Evolutionary conservation across 768 basidiomycete species (phyloP).

Genomic region (Naganishia randhawae): DNA sequence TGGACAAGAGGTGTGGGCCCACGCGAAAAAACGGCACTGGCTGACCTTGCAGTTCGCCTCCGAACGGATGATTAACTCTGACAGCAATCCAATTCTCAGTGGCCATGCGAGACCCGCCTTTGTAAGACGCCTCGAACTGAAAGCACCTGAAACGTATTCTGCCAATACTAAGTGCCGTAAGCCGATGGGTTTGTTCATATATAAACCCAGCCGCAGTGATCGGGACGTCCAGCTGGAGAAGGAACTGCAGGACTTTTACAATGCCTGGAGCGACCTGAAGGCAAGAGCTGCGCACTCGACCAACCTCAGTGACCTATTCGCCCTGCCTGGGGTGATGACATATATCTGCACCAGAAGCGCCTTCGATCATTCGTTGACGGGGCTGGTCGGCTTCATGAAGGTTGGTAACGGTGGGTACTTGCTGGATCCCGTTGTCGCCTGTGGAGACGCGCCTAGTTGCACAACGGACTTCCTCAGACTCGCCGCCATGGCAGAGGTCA

Average conservation of each 20-base stretch:
- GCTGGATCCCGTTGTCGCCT: not conserved
- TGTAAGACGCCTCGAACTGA: not conserved
- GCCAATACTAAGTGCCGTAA: not conserved
- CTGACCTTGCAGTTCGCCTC: not conserved
- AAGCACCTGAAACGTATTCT: not conserved
- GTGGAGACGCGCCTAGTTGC: not conserved
- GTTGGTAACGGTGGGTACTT: not conserved
- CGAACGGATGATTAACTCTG: not conserved
- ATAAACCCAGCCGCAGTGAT: not conserved
- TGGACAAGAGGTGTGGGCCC: not conserved
- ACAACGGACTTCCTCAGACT: slow-evolving; percentile 1
- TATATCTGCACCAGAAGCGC: not conserved
- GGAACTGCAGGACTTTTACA: not conserved
- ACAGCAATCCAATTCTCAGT: not conserved
- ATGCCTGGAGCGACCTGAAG: slow-evolving; percentile 6
- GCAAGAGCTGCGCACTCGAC: not conserved
- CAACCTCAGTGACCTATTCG: not conserved
- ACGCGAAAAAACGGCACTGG: not conserved
- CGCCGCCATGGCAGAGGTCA: slow-evolving; percentile 7
- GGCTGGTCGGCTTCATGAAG: slow-evolving; percentile 1
- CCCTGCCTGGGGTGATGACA: slow-evolving; percentile 1
- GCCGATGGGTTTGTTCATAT: not conserved
- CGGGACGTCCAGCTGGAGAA: slow-evolving; percentile 10
- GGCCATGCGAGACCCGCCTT: not conserved
- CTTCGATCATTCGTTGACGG: not conserved